A percentile compares a stretch with the other conserved stretches of the same genome.
These are phyloP conservation scores for Basidiobolus meristosporus DNA, from an alignment of 371 early-diverging fungal species.

Conservation along the genomic window DNA sequence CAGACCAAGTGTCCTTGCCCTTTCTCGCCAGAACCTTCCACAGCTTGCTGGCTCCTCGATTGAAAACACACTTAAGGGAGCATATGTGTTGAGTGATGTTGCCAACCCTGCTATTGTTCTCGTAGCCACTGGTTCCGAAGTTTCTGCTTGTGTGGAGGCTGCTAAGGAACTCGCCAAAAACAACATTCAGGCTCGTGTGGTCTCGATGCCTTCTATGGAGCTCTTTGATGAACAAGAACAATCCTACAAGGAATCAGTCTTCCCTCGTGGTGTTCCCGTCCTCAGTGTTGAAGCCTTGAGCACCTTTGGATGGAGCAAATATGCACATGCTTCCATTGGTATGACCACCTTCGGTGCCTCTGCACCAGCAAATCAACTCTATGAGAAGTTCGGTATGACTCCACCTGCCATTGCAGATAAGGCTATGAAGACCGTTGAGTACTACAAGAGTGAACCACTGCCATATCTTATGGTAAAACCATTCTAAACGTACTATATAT, in stretches of 20 bases:
- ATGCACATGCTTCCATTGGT: constrained; percentile 83
- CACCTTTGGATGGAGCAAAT: constrained; percentile 90
- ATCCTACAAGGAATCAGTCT: constrained; percentile 72
- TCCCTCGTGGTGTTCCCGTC: constrained; percentile 57
- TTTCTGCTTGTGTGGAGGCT: constrained; percentile 70
- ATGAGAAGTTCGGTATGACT: constrained; percentile 65
- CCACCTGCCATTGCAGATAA: constrained; percentile 56
- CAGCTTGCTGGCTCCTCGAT: constrained; percentile 69
- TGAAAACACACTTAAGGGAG: constrained; percentile 57
- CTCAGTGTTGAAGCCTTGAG: constrained; percentile 89
- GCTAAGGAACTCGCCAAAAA: constrained; percentile 43
- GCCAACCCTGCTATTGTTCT: constrained; percentile 44
- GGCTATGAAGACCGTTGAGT: constrained; percentile 54
- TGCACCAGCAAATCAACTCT: constrained; percentile 62
- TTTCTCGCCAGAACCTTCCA: constrained; percentile 93
- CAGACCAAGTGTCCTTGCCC: constrained; percentile 74
- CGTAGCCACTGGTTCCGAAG: constrained; percentile 93
- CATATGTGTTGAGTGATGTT: constrained; percentile 51
- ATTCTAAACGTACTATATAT: neutral
- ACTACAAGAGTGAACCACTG: constrained; percentile 24
- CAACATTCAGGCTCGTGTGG: constrained; percentile 55
- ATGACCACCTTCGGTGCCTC: constrained; percentile 90
- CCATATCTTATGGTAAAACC: neutral
- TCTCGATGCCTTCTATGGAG: constrained; percentile 92
- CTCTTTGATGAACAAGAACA: constrained; percentile 82